Evolutionary conservation across 169 alveolate species (phyloP), one percentile per base, ranked within the genome.

Genomic region (Cystoisospora suis): DNA sequence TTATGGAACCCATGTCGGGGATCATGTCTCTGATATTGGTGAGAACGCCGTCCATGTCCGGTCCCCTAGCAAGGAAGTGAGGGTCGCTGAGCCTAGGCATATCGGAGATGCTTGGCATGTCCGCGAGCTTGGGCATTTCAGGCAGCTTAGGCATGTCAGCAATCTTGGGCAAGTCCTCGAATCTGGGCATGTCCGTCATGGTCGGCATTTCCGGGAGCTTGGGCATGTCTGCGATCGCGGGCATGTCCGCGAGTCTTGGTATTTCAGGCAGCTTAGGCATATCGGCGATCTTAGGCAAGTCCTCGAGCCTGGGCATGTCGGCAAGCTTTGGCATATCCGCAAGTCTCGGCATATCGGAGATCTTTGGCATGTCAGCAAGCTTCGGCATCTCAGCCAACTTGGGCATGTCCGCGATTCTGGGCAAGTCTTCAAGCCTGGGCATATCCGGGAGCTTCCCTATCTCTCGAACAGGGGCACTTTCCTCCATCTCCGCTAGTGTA

Each of bases 161-260:
- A 9, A 65, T 9, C 9, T 38, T 27, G 2, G 80, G 80, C 80
- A 69, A 3, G 80, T 69, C 80, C 15, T n/a, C 44, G 15, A 69
- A 46, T 46, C 80, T 2, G 45, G 80, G 80, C 80, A 69, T 69
- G 45, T 69, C 80, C 27, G 44, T 46, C 9, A 69, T 69, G 3
- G 46, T 29, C 49, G 38, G 80, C 80, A 69, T 2, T 42, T 69
- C 80, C 29, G 77, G 29, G 40, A 65, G 77, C 34, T 38, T 15
- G 34, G 77, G 77, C 77, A 65, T 9, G 40, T 65, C 77, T 9
- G 40, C 34, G 9, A 65, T 9, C 9, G 42, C 9, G 15, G 77
- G 77, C 77, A 65, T 65, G 77, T 65, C 77, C 6, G 40, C 9
- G 34, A 65, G 77, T 38, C 77, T 29, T 6, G 77, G 77, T 38